phyloP scores from a whole-genome alignment of 2,329 filamentous ascomycete species.

The Xylariaceae sp. region DNA sequence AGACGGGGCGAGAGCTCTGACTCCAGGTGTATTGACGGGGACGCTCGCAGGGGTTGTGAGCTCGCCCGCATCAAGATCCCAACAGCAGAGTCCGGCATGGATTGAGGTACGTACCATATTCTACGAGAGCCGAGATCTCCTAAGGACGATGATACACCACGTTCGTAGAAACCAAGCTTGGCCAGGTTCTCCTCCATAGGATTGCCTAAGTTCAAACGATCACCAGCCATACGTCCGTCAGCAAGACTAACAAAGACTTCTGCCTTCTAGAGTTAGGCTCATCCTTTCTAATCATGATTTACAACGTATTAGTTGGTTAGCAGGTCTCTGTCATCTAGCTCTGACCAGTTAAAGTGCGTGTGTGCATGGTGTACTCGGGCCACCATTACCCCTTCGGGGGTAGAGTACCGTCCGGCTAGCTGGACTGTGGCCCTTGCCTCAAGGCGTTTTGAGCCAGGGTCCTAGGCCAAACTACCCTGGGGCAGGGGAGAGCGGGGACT shows the following conservation, averaged over 20 bases:
- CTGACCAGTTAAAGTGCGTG: constrained; percentile 15
- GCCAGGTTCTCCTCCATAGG: constrained; percentile 35
- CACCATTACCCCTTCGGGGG: constrained; percentile 41
- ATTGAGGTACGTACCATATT: constrained; percentile 28
- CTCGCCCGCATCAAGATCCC: constrained; percentile 36
- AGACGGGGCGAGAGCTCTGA: constrained; percentile 39
- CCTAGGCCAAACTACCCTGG: constrained; percentile 41
- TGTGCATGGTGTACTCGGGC: constrained; percentile 38
- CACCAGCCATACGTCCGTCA: constrained; percentile 36
- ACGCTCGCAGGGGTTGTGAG: constrained; percentile 32
- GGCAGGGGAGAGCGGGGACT: constrained; percentile 45
- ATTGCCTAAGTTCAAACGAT: constrained; percentile 49
- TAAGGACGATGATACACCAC: constrained; percentile 33
- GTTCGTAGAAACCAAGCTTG: constrained; percentile 38
- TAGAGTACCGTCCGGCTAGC: constrained; percentile 40
- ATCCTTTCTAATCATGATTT: not conserved
- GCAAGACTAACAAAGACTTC: constrained; percentile 4
- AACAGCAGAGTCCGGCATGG: constrained; percentile 31
- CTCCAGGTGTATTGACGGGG: constrained; percentile 47
- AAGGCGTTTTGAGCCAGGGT: constrained; percentile 43
- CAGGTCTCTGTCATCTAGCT: constrained; percentile 13
- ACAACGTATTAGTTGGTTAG: constrained; percentile 2
- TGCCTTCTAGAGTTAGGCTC: constrained; percentile 4
- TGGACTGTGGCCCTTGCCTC: constrained; percentile 39
- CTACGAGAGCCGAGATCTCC: constrained; percentile 34